Base-by-base conservation (phyloP, 2,329 filamentous ascomycete genomes). In the Pseudopithomyces chartarum region DNA sequence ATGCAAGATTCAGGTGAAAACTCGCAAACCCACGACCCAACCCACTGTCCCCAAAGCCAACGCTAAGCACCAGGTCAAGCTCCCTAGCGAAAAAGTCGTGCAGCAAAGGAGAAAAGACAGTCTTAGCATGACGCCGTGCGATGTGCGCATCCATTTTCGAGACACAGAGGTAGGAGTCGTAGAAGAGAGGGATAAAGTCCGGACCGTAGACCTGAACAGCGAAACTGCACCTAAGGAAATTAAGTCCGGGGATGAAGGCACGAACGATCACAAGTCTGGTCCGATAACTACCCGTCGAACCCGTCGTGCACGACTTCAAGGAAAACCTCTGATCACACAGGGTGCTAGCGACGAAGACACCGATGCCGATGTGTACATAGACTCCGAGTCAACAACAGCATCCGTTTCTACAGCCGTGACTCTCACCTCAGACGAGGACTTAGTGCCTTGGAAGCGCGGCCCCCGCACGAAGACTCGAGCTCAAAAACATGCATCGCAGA, bases 1-100 rank as follows among this genome's bases (percentile, higher is more conserved):
- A 32, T 67, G 66, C 46, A 20, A 34, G 32, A 44, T n/a, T 22
- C n/a, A 40, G 6, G 34, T n/a, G 12, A 38, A 12, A 15, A 6
- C 38, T 10, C n/a, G 8, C 5, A 38, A 20, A 36, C 17, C n/a
- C 46, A 15, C 44, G 15, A 20, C n/a, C 15, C 26, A 4, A 29
- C 26, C 26, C 8, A 4, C 26, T 5, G 26, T 8, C 26, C 26
- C 26, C 8, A 29, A 29, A 8, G 5, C 26, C 26, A 29, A 29
- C 26, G 8, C 26, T 29, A 29, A 29, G 26, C 26, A 8, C 8
- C n/a, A 40, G 11, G 5, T n/a, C 34, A 38, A n/a, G 6, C 38
- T n/a, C 10, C n/a, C 15, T 5, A 15, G 7, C 38, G 17, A 10
- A 15, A 17, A n/a, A 5, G 11, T 4, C 3, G 12, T 23, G 33